These are phyloP conservation scores for Rhynchosporium agropyri DNA, from an alignment of 2,329 filamentous ascomycete species.

Conservation along the genomic window DNA sequence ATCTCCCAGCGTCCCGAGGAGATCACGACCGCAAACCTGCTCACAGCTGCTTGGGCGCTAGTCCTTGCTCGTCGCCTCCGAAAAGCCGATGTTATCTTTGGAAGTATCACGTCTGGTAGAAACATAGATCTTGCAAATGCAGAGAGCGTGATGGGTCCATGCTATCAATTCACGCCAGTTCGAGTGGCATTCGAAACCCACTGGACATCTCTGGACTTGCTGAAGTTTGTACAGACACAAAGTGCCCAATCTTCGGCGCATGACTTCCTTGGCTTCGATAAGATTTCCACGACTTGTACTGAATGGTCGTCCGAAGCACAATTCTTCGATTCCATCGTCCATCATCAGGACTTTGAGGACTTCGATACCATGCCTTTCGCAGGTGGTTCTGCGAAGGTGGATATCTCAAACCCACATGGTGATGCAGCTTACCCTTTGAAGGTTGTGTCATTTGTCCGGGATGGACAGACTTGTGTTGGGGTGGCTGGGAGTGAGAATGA, in stretches of 20 bases:
- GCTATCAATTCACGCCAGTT: constrained; percentile 50
- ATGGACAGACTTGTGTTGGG: constrained; percentile 47
- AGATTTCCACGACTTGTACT: constrained; percentile 44
- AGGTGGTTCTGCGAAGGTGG: constrained; percentile 38
- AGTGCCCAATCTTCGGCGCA: constrained; percentile 39
- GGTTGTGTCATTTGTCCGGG: constrained; percentile 49
- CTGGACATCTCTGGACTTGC: constrained; percentile 43
- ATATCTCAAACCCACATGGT: constrained; percentile 45
- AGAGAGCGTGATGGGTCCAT: constrained; percentile 49
- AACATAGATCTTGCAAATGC: constrained; percentile 44
- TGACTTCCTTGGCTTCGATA: constrained; percentile 44
- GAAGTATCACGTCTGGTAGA: constrained; percentile 48
- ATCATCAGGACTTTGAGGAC: constrained; percentile 38
- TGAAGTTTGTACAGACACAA: constrained; percentile 43
- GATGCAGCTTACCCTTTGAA: constrained; percentile 49
- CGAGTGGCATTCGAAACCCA: constrained; percentile 44
- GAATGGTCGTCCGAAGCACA: constrained; percentile 33
- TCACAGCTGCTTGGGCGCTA: constrained; percentile 49
- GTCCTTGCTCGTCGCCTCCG: constrained; percentile 45
- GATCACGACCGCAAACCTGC: constrained; percentile 48
- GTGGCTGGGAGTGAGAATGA: constrained; percentile 50
- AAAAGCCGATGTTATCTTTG: constrained; percentile 46
- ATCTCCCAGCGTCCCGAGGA: constrained; percentile 40
- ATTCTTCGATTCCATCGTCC: constrained; percentile 25
- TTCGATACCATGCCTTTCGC: constrained; percentile 50